Percentiles rank a stretch among this genome's conserved stretches.
phyloP scores from a whole-genome alignment of 495 filamentous ascomycete species.

The Xylaria scruposa region DNA sequence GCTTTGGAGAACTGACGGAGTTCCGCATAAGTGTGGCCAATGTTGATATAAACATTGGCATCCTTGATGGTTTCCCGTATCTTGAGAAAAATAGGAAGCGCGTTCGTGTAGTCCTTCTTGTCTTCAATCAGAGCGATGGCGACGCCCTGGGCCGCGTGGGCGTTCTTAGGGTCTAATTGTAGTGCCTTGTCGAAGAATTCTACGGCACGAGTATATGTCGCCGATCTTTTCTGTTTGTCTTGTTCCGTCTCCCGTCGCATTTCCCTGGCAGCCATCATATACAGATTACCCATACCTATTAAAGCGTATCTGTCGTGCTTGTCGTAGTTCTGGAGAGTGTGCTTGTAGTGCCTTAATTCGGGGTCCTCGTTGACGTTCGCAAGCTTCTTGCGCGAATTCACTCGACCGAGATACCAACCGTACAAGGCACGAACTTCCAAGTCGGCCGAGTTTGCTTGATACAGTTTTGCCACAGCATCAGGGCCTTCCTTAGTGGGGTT shows the following conservation, averaged over 20 bases:
- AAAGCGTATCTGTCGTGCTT: conserved; percentile 96
- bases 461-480: conserved; percentile 80
- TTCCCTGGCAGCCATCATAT: conserved; percentile 83
- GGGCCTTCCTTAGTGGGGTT: conserved; percentile 85
- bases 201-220: conserved; percentile 86
- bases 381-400: conserved; percentile 76
- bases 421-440: conserved; percentile 91
- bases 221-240: conserved; percentile 87
- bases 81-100: conserved; percentile 85
- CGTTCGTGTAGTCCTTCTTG: conserved; percentile 80
- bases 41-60: conserved; percentile 83
- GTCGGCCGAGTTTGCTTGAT: conserved; percentile 77
- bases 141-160: conserved; percentile 94
- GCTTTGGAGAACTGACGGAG: conserved; percentile 85
- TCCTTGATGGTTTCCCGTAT: conserved; percentile 89
- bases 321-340: conserved; percentile 89
- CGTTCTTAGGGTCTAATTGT: conserved; percentile 89
- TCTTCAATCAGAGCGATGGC: conserved; percentile 94
- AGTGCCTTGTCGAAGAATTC: conserved; percentile 99
- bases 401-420: conserved; percentile 86
- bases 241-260: conserved; percentile 89
- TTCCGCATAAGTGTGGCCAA: conserved; percentile 91
- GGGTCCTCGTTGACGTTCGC: conserved; percentile 85
- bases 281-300: conserved; percentile 94
- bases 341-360: conserved; percentile 93